Base-by-base conservation (phyloP, 139 green algal genomes). In the Pseudopediastrum boryanum region DNA sequence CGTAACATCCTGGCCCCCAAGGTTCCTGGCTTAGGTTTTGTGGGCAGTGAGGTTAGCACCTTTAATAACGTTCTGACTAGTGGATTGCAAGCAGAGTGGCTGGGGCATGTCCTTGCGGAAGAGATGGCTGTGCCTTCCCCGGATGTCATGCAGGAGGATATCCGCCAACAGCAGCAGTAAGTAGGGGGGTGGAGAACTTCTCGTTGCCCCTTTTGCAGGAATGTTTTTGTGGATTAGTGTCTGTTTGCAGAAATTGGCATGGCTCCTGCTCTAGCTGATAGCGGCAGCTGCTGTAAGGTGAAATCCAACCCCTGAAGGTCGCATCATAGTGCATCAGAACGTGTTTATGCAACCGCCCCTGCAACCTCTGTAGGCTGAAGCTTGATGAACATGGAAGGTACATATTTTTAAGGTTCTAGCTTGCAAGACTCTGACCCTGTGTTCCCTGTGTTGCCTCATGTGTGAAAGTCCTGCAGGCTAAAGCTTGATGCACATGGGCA, bases 51-150 rank as follows among this genome's bases (percentile, higher is more conserved):
- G 27, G 80, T 39, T 39, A 73, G 12, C 54, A 70, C 5, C 33
- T 75, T 71, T 72, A 87, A 87, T 48, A 77, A 7, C 52, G 41
- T 59, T 38, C 77, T 86, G 23, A 86, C 82, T 5, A 21, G 52
- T 50, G 75, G 64, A 12, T 71, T 86, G 71, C 82, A 86, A 65
- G 76, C 77, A 10, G 42, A 69, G 42, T 86, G 82, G 82, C 70
- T 86, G 64, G 76, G 64, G 8, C 29, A 1, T 29, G 70, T 73
- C 38, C 25, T 71, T 6, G 58, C 41, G 6, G 76, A 71, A 23
- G 25, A 41, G 3, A 13, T 86, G 63, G 2, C 9, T 21, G 70
- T 83, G 43, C 77, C 77, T 0, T 33, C 35, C 1, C 4, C 36
- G 0, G 0, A 41, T 4, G 65, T 3, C 2, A 85, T 85, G 74